Evolutionary conservation across 257 asterid genomes (phyloP).

Genomic region (Perilla frutescens): DNA sequence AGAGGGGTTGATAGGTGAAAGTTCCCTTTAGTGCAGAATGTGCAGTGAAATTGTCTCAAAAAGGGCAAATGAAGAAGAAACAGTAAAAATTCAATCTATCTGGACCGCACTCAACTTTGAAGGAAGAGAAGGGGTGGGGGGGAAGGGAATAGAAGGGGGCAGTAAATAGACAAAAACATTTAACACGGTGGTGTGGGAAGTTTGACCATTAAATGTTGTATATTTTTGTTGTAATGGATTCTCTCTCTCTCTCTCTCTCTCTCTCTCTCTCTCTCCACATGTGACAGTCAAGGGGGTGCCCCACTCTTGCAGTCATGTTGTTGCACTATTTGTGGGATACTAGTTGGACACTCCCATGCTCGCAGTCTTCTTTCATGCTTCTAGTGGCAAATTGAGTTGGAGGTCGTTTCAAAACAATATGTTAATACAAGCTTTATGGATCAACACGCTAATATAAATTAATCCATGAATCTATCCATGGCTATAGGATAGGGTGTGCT

Average conservation of each 20-base stretch:
- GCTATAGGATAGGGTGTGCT: too few species aligned
- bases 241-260: background rate
- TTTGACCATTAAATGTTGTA: conserved; percentile 46
- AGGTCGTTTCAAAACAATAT: too few species aligned
- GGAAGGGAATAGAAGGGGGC: background rate
- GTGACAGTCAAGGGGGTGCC: conserved; percentile 25
- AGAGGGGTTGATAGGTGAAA: conserved; percentile 28
- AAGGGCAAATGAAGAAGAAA: conserved; percentile 27
- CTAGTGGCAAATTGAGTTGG: too few species aligned
- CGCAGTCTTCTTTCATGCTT: background rate
- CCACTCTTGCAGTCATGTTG: conserved; percentile 38
- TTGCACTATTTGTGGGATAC: conserved; percentile 36
- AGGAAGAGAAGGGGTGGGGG: background rate
- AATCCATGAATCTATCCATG: too few species aligned
- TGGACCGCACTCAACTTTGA: conserved; percentile 26
- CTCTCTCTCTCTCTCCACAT: conserved; percentile 21
- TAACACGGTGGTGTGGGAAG: conserved; percentile 27
- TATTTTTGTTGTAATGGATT: conserved; percentile 15
- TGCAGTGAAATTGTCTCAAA: conserved; percentile 41
- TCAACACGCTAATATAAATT: too few species aligned
- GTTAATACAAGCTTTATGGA: too few species aligned
- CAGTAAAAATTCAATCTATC: conserved; percentile 34
- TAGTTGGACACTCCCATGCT: conserved; percentile 6
- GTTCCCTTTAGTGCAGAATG: conserved; percentile 36
- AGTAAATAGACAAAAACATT: conserved; percentile 31